Conservation (phyloP, 2,329 filamentous ascomycete genomes). For the Aspergillus felis region DNA sequence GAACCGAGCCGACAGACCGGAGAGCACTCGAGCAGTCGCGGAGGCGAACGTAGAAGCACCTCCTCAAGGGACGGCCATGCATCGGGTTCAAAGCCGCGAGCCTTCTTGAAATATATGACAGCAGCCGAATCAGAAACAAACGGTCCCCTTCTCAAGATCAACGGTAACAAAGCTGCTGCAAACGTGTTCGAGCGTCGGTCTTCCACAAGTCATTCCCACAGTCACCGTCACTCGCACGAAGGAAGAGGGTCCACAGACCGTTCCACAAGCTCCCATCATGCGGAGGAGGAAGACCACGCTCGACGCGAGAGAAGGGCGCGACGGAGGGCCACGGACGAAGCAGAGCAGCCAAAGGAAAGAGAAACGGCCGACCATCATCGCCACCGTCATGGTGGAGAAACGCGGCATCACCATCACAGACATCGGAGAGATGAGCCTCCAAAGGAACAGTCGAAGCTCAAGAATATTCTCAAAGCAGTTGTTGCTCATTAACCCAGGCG, state of each 20-base stretch:
- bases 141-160: conserved; percentile 37
- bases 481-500: conserved; percentile 21
- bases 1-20: conserved; percentile 17
- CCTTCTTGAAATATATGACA: conserved; percentile 35
- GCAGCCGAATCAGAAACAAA: conserved; percentile 40
- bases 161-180: conserved; percentile 29
- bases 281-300: conserved; percentile 26
- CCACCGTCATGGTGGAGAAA: conserved; percentile 19
- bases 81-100: conserved; percentile 20
- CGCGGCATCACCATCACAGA: conserved; percentile 24
- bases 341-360: conserved; percentile 13
- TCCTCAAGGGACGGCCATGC: conserved; percentile 26
- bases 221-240: conserved; percentile 25
- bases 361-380: conserved; percentile 20
- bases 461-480: conserved; percentile 27
- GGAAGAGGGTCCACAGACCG: conserved; percentile 21
- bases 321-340: conserved; percentile 16
- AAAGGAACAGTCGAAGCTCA: conserved; percentile 26
- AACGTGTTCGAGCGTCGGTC: conserved; percentile 29
- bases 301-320: conserved; percentile 23
- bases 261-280: conserved; percentile 23
- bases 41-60: conserved; percentile 19
- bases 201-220: conserved; percentile 27
- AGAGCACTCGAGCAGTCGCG: conserved; percentile 22
- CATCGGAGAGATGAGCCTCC: conserved; percentile 27